A percentile compares a stretch with the other conserved stretches of the same genome.
Evolutionary conservation across 2,329 filamentous ascomycete genomes (phyloP).

Genomic region (Dactylellina cionopaga): DNA sequence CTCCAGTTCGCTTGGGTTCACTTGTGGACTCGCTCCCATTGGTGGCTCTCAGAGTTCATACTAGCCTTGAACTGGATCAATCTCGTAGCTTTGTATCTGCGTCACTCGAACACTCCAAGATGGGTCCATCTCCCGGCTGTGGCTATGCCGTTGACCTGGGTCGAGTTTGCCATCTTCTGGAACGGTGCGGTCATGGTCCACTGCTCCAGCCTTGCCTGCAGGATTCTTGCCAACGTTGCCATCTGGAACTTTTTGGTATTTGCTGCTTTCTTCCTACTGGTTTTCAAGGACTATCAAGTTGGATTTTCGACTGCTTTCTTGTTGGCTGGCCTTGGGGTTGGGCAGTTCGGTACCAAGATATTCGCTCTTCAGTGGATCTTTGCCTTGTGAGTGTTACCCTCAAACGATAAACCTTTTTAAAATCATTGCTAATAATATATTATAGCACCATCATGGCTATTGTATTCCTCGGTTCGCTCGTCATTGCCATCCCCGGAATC

Average conservation of each 20-base stretch:
- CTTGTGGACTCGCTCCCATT: conserved; percentile 80
- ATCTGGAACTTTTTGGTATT: conserved; percentile 85
- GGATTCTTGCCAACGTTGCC: conserved; percentile 85
- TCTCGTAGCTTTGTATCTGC: conserved; percentile 80
- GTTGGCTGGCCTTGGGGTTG: conserved; percentile 72
- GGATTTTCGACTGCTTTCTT: conserved; percentile 52
- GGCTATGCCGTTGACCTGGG: conserved; percentile 84
- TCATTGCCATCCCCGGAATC: conserved; percentile 72
- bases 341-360: conserved; percentile 62
- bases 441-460: conserved; percentile 74
- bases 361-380: conserved; percentile 92
- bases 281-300: conserved; percentile 74
- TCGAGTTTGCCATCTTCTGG: conserved; percentile 87
- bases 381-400: conserved; percentile 67
- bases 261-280: conserved; percentile 77
- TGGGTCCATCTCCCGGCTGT: conserved; percentile 81
- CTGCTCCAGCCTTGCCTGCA: conserved; percentile 74
- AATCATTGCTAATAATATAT: background rate
- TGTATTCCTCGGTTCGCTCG: conserved; percentile 75
- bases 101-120: conserved; percentile 75
- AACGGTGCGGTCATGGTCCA: conserved; percentile 83
- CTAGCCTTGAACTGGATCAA: conserved; percentile 85
- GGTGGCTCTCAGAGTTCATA: conserved; percentile 79
- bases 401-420: background rate
- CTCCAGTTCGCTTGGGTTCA: conserved; percentile 83